Percentiles rank a stretch among this genome's conserved stretches.
Evolutionary conservation across 441 rosid genomes (phyloP).

Genomic region (Populus tomentosa): DNA sequence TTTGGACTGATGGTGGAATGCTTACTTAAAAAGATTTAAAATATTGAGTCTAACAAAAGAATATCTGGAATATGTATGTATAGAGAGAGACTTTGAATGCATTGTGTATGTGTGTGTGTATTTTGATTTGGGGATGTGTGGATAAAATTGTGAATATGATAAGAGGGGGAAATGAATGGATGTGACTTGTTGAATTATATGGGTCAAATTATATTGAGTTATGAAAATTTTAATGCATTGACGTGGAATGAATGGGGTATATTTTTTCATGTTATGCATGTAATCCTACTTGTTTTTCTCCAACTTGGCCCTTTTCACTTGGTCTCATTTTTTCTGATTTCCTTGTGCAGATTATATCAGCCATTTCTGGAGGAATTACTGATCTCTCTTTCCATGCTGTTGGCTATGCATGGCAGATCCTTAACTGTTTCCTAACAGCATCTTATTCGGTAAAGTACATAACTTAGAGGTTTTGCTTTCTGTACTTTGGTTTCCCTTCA

Average conservation of each 20-base stretch:
- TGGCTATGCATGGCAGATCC: conserved; percentile 91
- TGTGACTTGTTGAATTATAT: neutral
- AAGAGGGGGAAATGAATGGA: neutral
- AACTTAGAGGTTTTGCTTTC: neutral
- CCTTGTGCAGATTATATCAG: conserved; percentile 76
- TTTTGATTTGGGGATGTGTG: no score
- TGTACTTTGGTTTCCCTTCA: neutral
- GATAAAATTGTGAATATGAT: no score
- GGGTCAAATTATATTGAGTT: neutral
- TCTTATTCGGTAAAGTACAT: conserved; percentile 83
- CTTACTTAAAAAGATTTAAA: neutral
- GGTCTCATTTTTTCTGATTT: conserved; percentile 12
- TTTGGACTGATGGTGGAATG: neutral
- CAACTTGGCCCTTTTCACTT: neutral
- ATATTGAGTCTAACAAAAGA: neutral
- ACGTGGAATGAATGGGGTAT: neutral
- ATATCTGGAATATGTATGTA: neutral
- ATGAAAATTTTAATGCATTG: neutral
- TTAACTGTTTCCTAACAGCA: conserved; percentile 91
- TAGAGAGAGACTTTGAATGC: no score
- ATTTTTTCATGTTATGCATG: neutral
- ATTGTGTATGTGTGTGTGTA: no score
- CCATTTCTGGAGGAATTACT: conserved; percentile 94
- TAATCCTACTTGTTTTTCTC: neutral
- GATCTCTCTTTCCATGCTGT: conserved; percentile 87